A percentile compares a stretch with the other conserved stretches of the same genome.
These are phyloP conservation scores for Mycena metata DNA, from an alignment of 768 basidiomycete species.

Conservation along the genomic window DNA sequence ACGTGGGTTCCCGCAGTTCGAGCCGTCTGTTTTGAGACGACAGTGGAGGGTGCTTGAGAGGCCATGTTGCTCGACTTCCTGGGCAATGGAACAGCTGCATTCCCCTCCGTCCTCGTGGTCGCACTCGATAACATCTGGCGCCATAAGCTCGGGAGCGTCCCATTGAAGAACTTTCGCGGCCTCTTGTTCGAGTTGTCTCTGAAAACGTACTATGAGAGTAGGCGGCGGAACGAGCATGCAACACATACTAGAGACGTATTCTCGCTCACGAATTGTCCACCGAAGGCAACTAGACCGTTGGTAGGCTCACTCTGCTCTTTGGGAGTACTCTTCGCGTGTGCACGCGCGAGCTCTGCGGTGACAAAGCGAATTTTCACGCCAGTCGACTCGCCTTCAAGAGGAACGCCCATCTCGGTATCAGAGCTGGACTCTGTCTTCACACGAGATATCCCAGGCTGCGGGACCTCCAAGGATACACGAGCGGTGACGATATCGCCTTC, in stretches of 20 bases:
- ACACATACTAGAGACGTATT: slow-evolving; percentile 40
- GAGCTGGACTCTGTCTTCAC: not conserved
- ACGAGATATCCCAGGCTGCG: not conserved
- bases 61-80: slow-evolving; percentile 41
- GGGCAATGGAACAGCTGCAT: slow-evolving; percentile 44
- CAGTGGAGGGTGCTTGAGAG: slow-evolving; percentile 45
- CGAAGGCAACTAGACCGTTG: slow-evolving; percentile 42
- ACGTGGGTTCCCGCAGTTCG: slow-evolving; percentile 33
- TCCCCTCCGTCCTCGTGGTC: slow-evolving; percentile 17
- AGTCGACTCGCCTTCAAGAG: not conserved
- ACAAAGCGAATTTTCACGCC: slow-evolving; percentile 40
- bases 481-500: slow-evolving; percentile 38
- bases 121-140: slow-evolving; percentile 27
- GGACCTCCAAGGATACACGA: not conserved
- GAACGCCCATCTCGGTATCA: too few species aligned
- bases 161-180: slow-evolving; percentile 38
- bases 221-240: too few species aligned
- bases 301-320: slow-evolving; percentile 35
- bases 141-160: slow-evolving; percentile 20
- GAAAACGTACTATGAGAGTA: too few species aligned
- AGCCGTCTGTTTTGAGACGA: slow-evolving; percentile 42
- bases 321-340: slow-evolving; percentile 32
- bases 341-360: slow-evolving; percentile 39
- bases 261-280: slow-evolving; percentile 38
- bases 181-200: slow-evolving; percentile 40